Conservation (phyloP, 1,284 basidiomycete species). For the Moesziomyces sp. region DNA sequence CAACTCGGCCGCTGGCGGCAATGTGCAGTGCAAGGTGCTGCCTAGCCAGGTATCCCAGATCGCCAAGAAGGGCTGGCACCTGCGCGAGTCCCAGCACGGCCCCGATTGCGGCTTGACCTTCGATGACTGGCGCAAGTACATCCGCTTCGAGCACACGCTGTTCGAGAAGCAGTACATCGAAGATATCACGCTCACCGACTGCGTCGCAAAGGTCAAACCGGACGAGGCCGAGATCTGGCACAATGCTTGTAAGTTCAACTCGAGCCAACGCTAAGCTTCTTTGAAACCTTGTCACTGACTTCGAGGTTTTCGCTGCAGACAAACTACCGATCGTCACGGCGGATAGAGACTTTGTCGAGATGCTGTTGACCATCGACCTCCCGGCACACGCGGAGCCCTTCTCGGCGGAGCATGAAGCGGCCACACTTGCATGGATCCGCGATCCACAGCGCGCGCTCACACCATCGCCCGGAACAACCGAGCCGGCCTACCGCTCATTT, state of each 20-base stretch:
- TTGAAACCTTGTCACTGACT: no score
- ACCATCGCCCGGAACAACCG: conserved; percentile 7
- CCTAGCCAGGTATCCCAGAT: conserved; percentile 24
- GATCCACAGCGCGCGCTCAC: conserved; percentile 13
- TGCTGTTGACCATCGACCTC: conserved; percentile 57
- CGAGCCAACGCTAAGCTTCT: not conserved
- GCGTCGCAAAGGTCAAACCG: conserved; percentile 41
- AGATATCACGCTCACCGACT: conserved; percentile 34
- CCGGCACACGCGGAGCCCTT: conserved; percentile 52
- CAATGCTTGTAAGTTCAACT: conserved; percentile 34
- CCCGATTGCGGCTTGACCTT: conserved; percentile 37
- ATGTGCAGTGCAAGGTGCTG: conserved; percentile 35
- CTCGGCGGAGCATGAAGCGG: conserved; percentile 48
- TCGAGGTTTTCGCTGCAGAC: conserved; percentile 12
- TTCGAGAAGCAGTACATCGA: conserved; percentile 57
- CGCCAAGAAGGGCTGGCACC: conserved; percentile 55
- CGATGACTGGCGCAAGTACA: conserved; percentile 49
- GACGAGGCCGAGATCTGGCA: conserved; percentile 53
- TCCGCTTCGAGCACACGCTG: conserved; percentile 48
- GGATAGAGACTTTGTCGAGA: conserved; percentile 62
- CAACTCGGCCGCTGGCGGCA: conserved; percentile 23
- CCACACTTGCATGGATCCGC: conserved; percentile 28
- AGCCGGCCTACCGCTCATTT: conserved; percentile 44
- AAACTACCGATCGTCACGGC: conserved; percentile 53
- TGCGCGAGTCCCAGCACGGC: conserved; percentile 45